These are phyloP conservation scores for Fomitopsis schrenkii DNA, from an alignment of 1,284 basidiomycete species.

Conservation along the genomic window DNA sequence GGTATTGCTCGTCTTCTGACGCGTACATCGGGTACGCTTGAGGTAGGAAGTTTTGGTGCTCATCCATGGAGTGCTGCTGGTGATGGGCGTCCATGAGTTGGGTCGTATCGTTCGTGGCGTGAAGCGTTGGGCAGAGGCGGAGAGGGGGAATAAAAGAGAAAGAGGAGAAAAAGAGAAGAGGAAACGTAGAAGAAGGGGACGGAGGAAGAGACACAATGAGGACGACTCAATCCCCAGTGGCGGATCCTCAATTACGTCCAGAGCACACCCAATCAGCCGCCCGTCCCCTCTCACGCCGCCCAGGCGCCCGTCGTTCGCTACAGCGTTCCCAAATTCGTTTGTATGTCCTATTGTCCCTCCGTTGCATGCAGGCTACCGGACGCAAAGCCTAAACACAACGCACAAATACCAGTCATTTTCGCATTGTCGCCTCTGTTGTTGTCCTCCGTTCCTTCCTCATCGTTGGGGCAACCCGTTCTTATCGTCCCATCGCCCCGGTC, in stretches of 20 bases:
- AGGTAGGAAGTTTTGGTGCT: conserved; percentile 34
- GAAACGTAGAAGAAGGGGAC: conserved; percentile 13
- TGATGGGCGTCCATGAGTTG: conserved; percentile 39
- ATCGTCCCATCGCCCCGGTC: neutral
- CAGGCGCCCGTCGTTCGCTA: neutral
- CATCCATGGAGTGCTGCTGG: conserved; percentile 37
- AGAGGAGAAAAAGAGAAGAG: conserved; percentile 22
- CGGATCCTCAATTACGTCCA: conserved; percentile 23
- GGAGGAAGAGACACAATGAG: conserved; percentile 22
- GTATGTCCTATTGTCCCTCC: neutral
- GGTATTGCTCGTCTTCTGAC: conserved; percentile 37
- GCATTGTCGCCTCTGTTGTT: neutral
- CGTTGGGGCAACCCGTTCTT: neutral
- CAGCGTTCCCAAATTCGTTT: neutral
- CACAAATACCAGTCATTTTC: neutral
- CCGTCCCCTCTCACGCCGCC: conserved; percentile 1
- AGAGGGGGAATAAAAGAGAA: conserved; percentile 8
- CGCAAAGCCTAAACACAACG: neutral
- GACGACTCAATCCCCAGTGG: conserved; percentile 19
- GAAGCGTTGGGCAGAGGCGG: conserved; percentile 13
- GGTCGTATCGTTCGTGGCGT: conserved; percentile 28
- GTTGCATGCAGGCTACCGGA: conserved; percentile 1
- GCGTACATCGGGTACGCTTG: conserved; percentile 32
- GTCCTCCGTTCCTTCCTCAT: neutral
- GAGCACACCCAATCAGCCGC: conserved; percentile 10